These are phyloP conservation scores for Asterella californica DNA, from an alignment of 225 moss, liverwort and hornwort species.

Conservation along the genomic window DNA sequence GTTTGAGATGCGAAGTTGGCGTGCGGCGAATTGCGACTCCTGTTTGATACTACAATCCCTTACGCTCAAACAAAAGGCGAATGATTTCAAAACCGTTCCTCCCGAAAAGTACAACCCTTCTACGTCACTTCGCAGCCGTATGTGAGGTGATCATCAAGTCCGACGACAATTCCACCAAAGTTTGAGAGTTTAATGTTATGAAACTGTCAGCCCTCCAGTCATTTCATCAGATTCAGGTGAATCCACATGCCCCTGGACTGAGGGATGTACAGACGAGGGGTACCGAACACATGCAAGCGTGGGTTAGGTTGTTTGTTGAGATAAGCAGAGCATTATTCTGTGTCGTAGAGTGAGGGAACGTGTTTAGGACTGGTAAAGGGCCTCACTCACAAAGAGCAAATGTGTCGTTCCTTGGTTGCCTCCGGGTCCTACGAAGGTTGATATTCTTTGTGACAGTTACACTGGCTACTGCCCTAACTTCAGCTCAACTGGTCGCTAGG, in stretches of 20 bases:
- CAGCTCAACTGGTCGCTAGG: background rate
- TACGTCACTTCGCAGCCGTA: no score
- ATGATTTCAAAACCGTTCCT: no score
- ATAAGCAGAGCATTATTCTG: background rate
- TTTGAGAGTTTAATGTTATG: background rate
- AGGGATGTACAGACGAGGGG: background rate
- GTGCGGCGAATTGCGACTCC: background rate
- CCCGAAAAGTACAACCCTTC: no score
- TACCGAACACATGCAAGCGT: background rate
- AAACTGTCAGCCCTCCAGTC: background rate
- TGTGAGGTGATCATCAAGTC: background rate
- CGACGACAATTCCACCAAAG: background rate
- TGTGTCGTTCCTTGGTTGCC: no score
- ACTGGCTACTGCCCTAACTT: background rate
- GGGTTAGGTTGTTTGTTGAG: background rate
- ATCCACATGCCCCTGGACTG: background rate
- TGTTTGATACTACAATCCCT: background rate
- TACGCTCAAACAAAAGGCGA: background rate
- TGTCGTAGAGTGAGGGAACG: background rate
- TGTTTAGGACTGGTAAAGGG: background rate
- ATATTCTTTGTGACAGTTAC: background rate
- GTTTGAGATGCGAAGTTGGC: background rate
- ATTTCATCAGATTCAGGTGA: slow-evolving; percentile 2
- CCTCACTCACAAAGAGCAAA: no score
- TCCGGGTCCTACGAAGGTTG: background rate